Base-by-base conservation (phyloP, 2,329 filamentous ascomycete species). In the Epichloe hybrida region DNA sequence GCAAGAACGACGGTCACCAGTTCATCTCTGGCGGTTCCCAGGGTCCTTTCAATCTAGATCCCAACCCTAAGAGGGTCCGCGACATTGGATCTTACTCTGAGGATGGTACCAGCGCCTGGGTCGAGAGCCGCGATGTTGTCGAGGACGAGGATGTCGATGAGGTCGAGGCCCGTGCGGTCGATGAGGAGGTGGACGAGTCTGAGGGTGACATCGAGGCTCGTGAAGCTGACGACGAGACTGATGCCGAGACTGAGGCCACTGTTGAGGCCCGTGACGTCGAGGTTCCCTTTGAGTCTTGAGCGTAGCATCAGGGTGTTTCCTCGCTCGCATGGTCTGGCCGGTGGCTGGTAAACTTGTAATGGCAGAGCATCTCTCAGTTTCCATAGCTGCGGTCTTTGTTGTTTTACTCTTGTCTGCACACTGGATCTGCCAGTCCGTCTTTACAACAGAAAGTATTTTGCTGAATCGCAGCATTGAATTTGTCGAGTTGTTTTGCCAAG, bases 1-100 rank as follows among this genome's bases (percentile, higher is more conserved):
- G 44, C 44, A 46, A 46, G 44, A 46, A 46, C 17, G 44, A 46
- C 20, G 44, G 44, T 20, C 23, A 46, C 15, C 44, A 46, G 44
- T 46, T 46, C 27, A 7, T 46, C 15, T 46, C 7, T 46, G 44
- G 27, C 13, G 44, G 34, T 46, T 1, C 44, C 31, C 23, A 37
- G 5, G 44, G 27, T 21, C 13, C n/a, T 13, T 46, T 20, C 27
- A 46, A 0, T n/a, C 17, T 7, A 21, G 44, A 23, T 20, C 2
- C 2, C n/a, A 37, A 46, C 44, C 27, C 27, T n/a, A 46, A 46
- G 44, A 37, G 13, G n/a, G 44, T 23, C 34, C 44, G 44, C n/a
- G 44, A 46, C 44, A 37, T 46, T 35, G 27, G n/a, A 11, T 35
- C 6, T 36, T 46, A 46, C 31, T 46, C 44, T 36, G 44, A 46